Conservation (phyloP, 2,329 filamentous ascomycete species). For the Myriangium duriaei region DNA sequence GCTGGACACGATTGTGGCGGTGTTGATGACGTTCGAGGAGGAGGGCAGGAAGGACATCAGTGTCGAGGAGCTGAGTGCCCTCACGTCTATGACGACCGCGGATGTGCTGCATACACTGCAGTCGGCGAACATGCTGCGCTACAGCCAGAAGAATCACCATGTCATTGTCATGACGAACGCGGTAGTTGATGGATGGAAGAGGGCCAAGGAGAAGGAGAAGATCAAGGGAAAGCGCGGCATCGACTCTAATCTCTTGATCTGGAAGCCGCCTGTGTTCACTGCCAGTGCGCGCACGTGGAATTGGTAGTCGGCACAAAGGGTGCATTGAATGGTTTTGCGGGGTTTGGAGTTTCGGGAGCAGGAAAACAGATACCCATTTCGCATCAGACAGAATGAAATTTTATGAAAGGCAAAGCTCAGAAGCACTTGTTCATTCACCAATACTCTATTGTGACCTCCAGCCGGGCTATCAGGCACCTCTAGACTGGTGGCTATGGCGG, state of each 20-base stretch:
- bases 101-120: slow-evolving; percentile 93
- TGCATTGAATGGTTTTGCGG: too few relatives aligned
- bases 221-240: slow-evolving; percentile 65
- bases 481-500: too few relatives aligned
- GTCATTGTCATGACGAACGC: slow-evolving; percentile 86
- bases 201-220: slow-evolving; percentile 61
- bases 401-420: too few relatives aligned
- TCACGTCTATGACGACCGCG: slow-evolving; percentile 89
- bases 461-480: too few relatives aligned
- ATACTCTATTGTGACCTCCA: too few relatives aligned
- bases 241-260: slow-evolving; percentile 67
- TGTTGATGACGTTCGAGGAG: slow-evolving; percentile 63
- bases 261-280: slow-evolving; percentile 93
- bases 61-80: slow-evolving; percentile 69
- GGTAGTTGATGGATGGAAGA: slow-evolving; percentile 54
- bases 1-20: slow-evolving; percentile 85
- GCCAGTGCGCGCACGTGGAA: slow-evolving; percentile 88
- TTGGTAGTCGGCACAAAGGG: slow-evolving; percentile 45
- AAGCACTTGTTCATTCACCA: too few relatives aligned
- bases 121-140: slow-evolving; percentile 87
- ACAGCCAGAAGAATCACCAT: slow-evolving; percentile 71
- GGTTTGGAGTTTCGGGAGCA: background rate
- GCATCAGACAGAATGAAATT: too few relatives aligned
- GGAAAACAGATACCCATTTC: background rate
- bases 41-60: slow-evolving; percentile 49